Conservation (phyloP, 73 alveolate genomes). For the Tetrahymena elliotti region DNA sequence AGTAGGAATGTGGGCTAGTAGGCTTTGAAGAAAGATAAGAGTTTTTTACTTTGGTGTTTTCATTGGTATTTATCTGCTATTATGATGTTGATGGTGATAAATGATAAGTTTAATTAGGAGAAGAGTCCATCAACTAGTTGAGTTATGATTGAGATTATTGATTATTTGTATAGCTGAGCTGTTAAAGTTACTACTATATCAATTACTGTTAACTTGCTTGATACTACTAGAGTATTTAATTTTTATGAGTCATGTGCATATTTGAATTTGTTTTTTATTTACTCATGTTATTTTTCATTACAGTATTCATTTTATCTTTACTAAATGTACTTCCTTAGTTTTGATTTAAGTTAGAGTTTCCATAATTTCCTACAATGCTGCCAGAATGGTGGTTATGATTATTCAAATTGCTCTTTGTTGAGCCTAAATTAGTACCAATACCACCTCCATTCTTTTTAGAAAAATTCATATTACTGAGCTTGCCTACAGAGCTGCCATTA, state of each 20-base stretch:
- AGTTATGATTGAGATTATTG: neutral
- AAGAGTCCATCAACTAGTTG: neutral
- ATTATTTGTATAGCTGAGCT: neutral
- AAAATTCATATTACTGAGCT: neutral
- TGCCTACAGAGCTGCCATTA: neutral
- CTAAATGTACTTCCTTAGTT: neutral
- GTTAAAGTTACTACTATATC: neutral
- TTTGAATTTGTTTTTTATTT: neutral
- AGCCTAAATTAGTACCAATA: neutral
- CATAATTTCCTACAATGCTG: neutral
- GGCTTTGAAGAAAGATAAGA: neutral
- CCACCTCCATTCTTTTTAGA: neutral
- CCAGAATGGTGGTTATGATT: neutral
- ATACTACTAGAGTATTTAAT: neutral
- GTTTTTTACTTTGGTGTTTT: neutral
- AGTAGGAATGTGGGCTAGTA: neutral
- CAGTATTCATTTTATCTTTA: neutral
- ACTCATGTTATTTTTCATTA: neutral
- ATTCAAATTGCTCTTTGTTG: neutral
- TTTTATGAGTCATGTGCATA: neutral
- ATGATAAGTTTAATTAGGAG: neutral
- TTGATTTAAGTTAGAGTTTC: neutral
- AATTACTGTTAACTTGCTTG: neutral
- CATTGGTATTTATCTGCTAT: neutral
- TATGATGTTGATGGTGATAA: neutral